A percentile compares a stretch with the other conserved stretches of the same genome.
Evolutionary conservation across 352 stramenopile species (phyloP).

Genomic region (Globisporangium mamillatum): DNA sequence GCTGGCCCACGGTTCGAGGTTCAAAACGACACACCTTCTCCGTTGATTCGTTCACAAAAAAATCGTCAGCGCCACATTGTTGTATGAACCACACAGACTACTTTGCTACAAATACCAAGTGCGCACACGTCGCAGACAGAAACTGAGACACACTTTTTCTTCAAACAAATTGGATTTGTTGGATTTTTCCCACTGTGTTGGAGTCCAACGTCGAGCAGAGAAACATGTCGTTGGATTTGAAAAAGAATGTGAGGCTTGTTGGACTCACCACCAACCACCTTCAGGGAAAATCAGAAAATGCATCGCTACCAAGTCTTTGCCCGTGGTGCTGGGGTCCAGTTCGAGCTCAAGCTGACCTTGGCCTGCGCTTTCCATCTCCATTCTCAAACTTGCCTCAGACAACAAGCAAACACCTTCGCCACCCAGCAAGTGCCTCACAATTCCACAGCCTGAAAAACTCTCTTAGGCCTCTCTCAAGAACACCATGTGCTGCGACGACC

Average conservation of each 20-base stretch:
- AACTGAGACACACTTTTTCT: background rate
- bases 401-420: background rate
- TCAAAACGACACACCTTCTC: constrained; percentile 37
- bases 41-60: background rate
- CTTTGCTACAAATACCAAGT: constrained; percentile 15
- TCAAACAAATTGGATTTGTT: constrained; percentile 2
- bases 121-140: constrained; percentile 22
- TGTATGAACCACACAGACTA: background rate
- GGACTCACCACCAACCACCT: too few species aligned
- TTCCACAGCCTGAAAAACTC: background rate
- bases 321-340: too few species aligned
- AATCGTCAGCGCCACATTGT: background rate
- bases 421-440: background rate
- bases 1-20: constrained; percentile 23
- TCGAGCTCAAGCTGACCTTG: too few species aligned
- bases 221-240: background rate
- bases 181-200: background rate
- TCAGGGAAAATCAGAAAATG: too few species aligned
- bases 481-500: constrained; percentile 27
- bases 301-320: background rate
- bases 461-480: background rate
- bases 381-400: background rate
- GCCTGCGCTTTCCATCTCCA: background rate
- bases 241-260: too few species aligned
- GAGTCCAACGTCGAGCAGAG: constrained; percentile 11